Percentiles rank a stretch among this genome's conserved stretches.
Conservation (phyloP, 2,329 filamentous ascomycete species). For the Pseudopyrenochaeta lycopersici region DNA sequence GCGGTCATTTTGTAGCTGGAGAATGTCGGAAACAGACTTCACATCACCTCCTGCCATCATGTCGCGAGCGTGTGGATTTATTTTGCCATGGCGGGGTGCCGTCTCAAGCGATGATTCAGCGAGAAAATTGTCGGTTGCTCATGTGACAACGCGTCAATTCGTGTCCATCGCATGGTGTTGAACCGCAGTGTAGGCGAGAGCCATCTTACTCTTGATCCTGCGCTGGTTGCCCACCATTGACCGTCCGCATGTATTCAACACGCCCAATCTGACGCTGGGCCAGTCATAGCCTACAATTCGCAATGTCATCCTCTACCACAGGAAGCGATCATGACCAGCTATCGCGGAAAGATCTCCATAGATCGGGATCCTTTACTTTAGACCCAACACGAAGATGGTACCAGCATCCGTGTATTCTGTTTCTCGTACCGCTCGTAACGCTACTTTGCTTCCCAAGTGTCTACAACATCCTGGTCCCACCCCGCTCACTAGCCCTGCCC, state of each 20-base stretch:
- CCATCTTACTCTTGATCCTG: no score
- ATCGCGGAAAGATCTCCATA: background rate
- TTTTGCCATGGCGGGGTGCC: conserved; percentile 13
- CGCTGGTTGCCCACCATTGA: no score
- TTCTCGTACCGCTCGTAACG: conserved; percentile 9
- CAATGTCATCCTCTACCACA: background rate
- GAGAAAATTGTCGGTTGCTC: conserved; percentile 11
- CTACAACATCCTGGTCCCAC: conserved; percentile 3
- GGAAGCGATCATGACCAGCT: background rate
- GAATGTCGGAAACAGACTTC: background rate
- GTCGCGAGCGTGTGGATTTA: background rate
- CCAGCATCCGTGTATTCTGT: conserved; percentile 14
- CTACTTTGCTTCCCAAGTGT: conserved; percentile 7
- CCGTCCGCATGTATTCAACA: background rate
- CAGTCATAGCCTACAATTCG: no score
- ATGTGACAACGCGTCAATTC: conserved; percentile 20
- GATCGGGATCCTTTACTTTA: background rate
- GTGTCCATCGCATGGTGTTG: background rate
- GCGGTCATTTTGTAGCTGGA: conserved; percentile 14
- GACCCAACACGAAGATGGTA: conserved; percentile 7
- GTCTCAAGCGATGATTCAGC: conserved; percentile 2
- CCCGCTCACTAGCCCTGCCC: background rate
- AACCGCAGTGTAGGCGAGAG: no score
- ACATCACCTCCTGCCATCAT: background rate
- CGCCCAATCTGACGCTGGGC: no score